Evolutionary conservation across 139 green algal species (phyloP), one percentile per base, ranked within the genome.

Genomic region (Chlorella sorokiniana): DNA sequence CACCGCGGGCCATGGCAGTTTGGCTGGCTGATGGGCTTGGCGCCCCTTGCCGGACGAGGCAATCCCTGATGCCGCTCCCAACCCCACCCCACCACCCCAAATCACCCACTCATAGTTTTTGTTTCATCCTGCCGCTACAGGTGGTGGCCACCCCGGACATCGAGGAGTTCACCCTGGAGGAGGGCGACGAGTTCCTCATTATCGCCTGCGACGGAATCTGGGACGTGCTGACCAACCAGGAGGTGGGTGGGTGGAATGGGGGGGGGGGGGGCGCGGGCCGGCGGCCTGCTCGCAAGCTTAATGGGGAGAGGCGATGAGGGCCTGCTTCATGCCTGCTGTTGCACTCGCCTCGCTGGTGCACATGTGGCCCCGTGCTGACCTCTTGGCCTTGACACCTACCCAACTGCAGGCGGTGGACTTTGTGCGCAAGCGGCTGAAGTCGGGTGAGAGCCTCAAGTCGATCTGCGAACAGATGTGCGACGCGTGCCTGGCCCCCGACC

Each of bases 181-280:
- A 87, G 2, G 86, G 93, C n/a, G 94, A 98, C 85, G 81, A 86
- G 33, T 97, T 98, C 79, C 91, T 98, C 31, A 65, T 98, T 33
- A 81, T 98, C 44, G 95, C 94, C 25, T 98, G 93, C 76, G 95
- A 98, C 78, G 95, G 95, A 35, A 91, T 98, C n/a, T 98, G 95
- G 95, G 95, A 98, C 62, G 94, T 98, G 27, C 91, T 98, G 89
- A 90, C 81, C 77, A 84, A 90, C 72, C 88, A 97, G 85, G 90
- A 98, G 76, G 93, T 77, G 69, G 59, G 18, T 14, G 16, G 22
- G 22, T 25, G 18, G 59, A 59, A 16, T 11, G 48, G 14, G 48
- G 14, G 11, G 14, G 14, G 48, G 11, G 48, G 48, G 48, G 48
- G 14, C 48, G 14, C 48, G 14, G 48, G n/a, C n/a, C n/a, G n/a